A percentile compares a stretch with the other conserved stretches of the same genome.
Conservation (phyloP, 805 yeast species). For the Pichia scutulata region DNA sequence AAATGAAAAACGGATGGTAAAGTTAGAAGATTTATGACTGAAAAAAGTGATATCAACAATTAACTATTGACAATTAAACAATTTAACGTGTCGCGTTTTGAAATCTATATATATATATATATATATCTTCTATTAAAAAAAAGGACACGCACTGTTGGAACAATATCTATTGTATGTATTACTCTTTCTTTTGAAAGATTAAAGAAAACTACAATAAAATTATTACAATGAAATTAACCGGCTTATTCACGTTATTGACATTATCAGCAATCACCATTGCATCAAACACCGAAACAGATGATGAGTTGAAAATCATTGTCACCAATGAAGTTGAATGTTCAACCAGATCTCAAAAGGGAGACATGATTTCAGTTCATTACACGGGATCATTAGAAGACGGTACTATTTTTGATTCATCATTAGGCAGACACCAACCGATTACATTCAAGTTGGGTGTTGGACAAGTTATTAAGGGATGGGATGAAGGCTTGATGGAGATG, state of each 20-base stretch:
- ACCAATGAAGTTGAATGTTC: conserved; percentile 46
- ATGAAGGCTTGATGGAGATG: conserved; percentile 73
- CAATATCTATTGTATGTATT: too few relatives aligned
- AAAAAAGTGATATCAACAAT: too few relatives aligned
- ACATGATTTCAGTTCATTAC: conserved; percentile 68
- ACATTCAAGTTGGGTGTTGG: conserved; percentile 69
- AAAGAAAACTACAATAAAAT: too few relatives aligned
- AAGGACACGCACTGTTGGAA: not conserved
- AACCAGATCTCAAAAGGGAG: conserved; percentile 55
- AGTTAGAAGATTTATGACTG: too few relatives aligned
- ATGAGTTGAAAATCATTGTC: conserved; percentile 27
- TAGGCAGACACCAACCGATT: conserved; percentile 57
- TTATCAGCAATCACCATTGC: not conserved
- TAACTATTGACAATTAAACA: too few relatives aligned
- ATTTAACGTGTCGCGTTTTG: not conserved
- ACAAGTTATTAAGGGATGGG: conserved; percentile 87
- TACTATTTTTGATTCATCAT: conserved; percentile 67
- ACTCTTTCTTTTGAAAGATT: too few relatives aligned
- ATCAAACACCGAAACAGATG: not conserved
- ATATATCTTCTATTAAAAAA: not conserved
- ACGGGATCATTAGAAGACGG: conserved; percentile 65
- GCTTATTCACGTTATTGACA: not conserved
- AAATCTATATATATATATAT: too few relatives aligned
- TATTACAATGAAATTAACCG: not conserved
- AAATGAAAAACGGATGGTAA: too few relatives aligned